Percentiles rank a stretch among this genome's conserved stretches.
These are phyloP conservation scores for Pichia sp. DNA, from an alignment of 1,139 yeast species.

Conservation along the genomic window DNA sequence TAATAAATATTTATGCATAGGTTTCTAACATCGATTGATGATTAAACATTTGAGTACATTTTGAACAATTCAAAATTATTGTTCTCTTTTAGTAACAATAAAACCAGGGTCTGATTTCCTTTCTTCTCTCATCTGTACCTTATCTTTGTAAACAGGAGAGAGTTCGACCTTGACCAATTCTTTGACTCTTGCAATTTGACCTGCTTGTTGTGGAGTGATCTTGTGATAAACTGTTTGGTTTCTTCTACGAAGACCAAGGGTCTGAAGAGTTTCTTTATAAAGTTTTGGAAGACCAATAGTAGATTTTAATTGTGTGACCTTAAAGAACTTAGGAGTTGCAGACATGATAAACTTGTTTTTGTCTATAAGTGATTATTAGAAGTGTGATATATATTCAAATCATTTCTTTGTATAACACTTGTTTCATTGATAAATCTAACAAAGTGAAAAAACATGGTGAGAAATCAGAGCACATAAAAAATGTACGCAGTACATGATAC, in stretches of 20 bases:
- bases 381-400: too few relatives aligned
- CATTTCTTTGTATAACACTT: too few relatives aligned
- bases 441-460: too few relatives aligned
- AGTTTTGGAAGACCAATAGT: conserved; percentile 78
- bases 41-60: too few relatives aligned
- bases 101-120: conserved; percentile 66
- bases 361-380: background rate
- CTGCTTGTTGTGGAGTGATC: conserved; percentile 77
- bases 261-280: conserved; percentile 56
- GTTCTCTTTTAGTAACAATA: conserved; percentile 35
- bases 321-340: conserved; percentile 34
- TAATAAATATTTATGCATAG: too few relatives aligned
- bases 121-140: conserved; percentile 45
- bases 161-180: conserved; percentile 85
- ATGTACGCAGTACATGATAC: too few relatives aligned
- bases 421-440: too few relatives aligned
- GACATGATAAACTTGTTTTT: conserved; percentile 7
- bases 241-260: conserved; percentile 72
- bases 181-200: conserved; percentile 75
- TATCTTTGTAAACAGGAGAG: conserved; percentile 46
- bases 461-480: too few relatives aligned
- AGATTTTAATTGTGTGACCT: conserved; percentile 74
- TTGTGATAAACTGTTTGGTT: conserved; percentile 69
- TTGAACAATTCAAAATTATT: background rate
- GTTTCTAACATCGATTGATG: too few relatives aligned